A percentile compares a stretch with the other conserved stretches of the same genome.
Conservation (phyloP, 345 rosid species). For the Gossypium bickii region DNA sequence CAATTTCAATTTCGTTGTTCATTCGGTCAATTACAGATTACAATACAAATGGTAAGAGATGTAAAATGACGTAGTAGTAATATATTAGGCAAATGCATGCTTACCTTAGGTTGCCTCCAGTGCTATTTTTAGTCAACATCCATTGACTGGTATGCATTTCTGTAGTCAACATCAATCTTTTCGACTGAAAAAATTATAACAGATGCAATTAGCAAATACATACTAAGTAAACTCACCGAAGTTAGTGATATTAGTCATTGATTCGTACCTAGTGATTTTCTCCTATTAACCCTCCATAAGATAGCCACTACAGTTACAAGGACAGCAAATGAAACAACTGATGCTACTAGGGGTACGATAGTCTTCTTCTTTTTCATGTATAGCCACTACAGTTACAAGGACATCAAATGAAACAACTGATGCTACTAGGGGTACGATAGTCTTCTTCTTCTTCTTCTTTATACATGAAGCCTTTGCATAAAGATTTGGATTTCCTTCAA, state of each 20-base stretch:
- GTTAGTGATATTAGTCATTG: not conserved
- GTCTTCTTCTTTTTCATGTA: not conserved
- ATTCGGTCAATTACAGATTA: too few relatives aligned
- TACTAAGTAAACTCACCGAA: not conserved
- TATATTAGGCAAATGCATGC: not conserved
- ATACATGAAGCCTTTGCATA: conserved; percentile 18
- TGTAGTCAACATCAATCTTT: not conserved
- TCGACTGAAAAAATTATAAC: not conserved
- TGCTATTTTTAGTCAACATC: not conserved
- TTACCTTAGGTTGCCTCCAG: conserved; percentile 3
- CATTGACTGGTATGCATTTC: not conserved
- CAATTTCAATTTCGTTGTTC: too few relatives aligned
- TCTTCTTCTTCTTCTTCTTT: not conserved
- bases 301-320: not conserved
- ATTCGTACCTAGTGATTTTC: conserved; percentile 5
- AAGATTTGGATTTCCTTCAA: conserved; percentile 26
- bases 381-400: too few relatives aligned
- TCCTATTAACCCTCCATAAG: conserved; percentile 14
- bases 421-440: conserved; percentile 14
- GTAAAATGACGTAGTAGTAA: not conserved
- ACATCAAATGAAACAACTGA: conserved; percentile 10
- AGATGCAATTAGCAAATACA: not conserved
- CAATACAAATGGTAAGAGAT: not conserved
- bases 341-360: conserved; percentile 12
- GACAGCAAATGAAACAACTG: conserved; percentile 10